These are phyloP conservation scores for Auriculariales sp. DNA, from an alignment of 768 basidiomycete species.

Conservation along the genomic window DNA sequence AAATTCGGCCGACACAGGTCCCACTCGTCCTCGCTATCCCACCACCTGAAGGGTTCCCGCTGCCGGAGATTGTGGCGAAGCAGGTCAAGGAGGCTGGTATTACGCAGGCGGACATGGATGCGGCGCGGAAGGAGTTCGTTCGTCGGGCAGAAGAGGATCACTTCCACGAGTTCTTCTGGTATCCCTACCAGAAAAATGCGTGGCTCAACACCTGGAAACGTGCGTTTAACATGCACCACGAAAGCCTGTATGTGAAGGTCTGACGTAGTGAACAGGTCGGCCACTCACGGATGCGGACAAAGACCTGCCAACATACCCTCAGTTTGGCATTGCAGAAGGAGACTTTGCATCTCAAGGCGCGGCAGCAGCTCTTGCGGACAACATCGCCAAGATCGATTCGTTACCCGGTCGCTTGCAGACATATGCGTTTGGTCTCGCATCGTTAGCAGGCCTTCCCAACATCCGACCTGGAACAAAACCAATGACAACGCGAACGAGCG, in stretches of 20 bases:
- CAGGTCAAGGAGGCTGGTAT: constrained; percentile 2
- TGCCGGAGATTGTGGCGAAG: not conserved
- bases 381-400: not conserved
- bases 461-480: not conserved
- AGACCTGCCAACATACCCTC: not conserved
- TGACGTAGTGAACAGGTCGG: not conserved
- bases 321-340: constrained; percentile 1
- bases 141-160: constrained; percentile 6
- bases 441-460: constrained; percentile 6
- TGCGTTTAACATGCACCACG: not conserved
- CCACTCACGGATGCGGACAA: not conserved
- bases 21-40: constrained; percentile 7
- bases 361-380: not conserved
- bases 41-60: constrained; percentile 6
- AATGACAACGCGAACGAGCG: constrained; percentile 4
- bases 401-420: constrained; percentile 1
- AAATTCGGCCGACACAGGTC: constrained; percentile 6
- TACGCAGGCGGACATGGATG: constrained; percentile 5
- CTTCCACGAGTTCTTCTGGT: constrained; percentile 9
- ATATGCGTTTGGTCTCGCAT: constrained; percentile 5
- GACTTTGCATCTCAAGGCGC: not conserved
- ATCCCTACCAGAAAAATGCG: constrained; percentile 7
- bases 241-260: not conserved
- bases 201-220: constrained; percentile 9
- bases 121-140: constrained; percentile 5